A percentile compares a stretch with the other conserved stretches of the same genome.
Evolutionary conservation across 768 basidiomycete genomes (phyloP).

Genomic region (Chiua virens): DNA sequence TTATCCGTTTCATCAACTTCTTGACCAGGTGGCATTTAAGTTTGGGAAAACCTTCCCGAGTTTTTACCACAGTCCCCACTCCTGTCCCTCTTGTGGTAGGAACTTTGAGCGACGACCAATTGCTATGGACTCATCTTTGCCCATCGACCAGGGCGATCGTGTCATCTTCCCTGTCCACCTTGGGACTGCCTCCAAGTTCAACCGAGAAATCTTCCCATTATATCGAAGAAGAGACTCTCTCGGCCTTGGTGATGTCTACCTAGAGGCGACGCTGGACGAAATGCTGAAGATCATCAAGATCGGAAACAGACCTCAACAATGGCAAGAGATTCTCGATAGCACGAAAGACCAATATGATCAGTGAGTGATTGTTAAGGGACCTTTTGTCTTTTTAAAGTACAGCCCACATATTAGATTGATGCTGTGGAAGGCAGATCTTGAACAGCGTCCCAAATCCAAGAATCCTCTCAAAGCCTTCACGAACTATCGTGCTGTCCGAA

Average conservation of each 20-base stretch:
- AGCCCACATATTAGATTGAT: not conserved
- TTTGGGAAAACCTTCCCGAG: no score
- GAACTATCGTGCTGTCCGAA: conserved; percentile 2
- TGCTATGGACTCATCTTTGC: not conserved
- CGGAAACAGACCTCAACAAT: not conserved
- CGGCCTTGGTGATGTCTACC: not conserved
- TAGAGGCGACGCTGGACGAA: conserved; percentile 13
- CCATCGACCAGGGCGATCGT: not conserved
- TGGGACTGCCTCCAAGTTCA: conserved; percentile 2
- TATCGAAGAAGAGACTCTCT: not conserved
- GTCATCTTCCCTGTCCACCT: conserved; percentile 7
- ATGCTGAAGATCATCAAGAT: not conserved
- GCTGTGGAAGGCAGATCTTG: not conserved
- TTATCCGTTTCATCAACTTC: no score
- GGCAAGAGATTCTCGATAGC: not conserved
- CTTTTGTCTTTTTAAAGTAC: not conserved
- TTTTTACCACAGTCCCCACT: no score
- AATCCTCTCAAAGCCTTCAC: conserved; percentile 1
- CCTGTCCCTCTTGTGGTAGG: not conserved
- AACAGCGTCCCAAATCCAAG: not conserved
- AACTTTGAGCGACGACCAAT: conserved; percentile 3
- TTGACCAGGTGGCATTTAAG: no score
- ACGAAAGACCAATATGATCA: conserved; percentile 1
- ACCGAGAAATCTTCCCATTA: conserved; percentile 9
- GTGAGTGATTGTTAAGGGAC: not conserved